Base-by-base conservation (phyloP, 305 asterid genomes). In the Striga hermonthica region DNA sequence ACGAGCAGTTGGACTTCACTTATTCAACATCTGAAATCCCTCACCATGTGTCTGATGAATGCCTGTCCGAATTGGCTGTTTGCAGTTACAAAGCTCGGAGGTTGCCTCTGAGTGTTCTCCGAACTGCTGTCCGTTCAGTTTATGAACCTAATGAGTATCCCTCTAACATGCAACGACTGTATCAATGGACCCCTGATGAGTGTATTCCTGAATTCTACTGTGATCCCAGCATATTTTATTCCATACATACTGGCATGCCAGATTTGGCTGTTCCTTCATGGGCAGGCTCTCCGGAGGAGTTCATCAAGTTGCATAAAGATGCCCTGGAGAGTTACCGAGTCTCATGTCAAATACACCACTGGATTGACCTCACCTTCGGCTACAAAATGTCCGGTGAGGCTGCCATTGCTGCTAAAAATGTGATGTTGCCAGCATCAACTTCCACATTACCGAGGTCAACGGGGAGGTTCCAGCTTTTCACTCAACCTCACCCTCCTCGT, bases 81-180 rank as follows among this genome's bases (percentile, higher is more conserved):
- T 94, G 99, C 84, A 94, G 97, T 78, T 94, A 94, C 69, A 94
- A 94, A 81, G 99, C 99, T 44, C 83, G 99, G 80, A 85, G 96
- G 75, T 78, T 94, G 74, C 99, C 97, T 57, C 75, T 94, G 85
- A 81, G 90, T 77, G 83, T 94, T 63, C 65, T 94, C 73, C 82
- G 89, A 58, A 65, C 74, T 74, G 97, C 97, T 52, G 99, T 93
- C 47, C 99, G 99, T 70, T 86, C 99, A 64, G 99, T 93, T 67
- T 93, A 93, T 81, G 99, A 93, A 83, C 99, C 99, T 66, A 93
- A 93, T 48, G 99, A 93, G 79, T 93, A 93, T 80, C 99, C 97
- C 52, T 86, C 97, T 53, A 88, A 80, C 72, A 90, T 93, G 99
- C 97, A 90, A 77, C 83, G 99, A 47, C 88, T 93, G 69, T 93